phyloP scores from a whole-genome alignment of 192 early-diverging fungal genomes.

The Entomortierella chlamydospora region DNA sequence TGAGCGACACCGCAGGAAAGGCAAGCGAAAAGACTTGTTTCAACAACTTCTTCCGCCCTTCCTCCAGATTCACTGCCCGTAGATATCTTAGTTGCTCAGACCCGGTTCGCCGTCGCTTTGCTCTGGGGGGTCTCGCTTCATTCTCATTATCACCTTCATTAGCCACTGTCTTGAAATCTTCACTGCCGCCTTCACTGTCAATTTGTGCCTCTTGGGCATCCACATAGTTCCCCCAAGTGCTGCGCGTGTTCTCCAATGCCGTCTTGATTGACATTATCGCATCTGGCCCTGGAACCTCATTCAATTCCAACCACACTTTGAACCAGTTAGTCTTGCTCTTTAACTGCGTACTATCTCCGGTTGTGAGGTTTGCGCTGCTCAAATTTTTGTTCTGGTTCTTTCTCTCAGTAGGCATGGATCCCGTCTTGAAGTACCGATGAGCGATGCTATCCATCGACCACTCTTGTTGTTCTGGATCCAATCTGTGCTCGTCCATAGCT shows the following conservation, averaged over 20 bases:
- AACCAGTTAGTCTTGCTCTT: conserved; percentile 23
- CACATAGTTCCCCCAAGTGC: neutral
- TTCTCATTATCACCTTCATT: too few relatives aligned
- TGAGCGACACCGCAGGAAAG: conserved; percentile 11
- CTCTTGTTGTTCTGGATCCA: neutral
- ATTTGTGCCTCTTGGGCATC: neutral
- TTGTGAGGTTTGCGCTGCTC: neutral
- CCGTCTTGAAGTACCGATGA: conserved; percentile 14
- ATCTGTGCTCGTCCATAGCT: neutral
- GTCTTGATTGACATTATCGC: conserved; percentile 13
- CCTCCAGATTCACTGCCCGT: neutral
- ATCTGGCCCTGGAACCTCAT: conserved; percentile 29
- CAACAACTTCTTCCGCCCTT: conserved; percentile 5
- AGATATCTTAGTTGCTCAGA: too few relatives aligned
- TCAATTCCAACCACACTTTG: conserved; percentile 33
- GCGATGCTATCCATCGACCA: neutral
- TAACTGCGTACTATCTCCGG: neutral
- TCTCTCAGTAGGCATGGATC: conserved; percentile 1
- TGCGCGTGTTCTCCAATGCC: conserved; percentile 4
- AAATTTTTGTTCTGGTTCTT: neutral
- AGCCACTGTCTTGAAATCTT: too few relatives aligned
- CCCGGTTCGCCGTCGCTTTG: too few relatives aligned
- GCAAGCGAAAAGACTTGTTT: conserved; percentile 32
- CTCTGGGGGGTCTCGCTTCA: neutral
- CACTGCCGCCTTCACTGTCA: neutral